A percentile compares a stretch with the other conserved stretches of the same genome.
These are phyloP conservation scores for Paecilomyces variotii DNA, from an alignment of 2,329 filamentous ascomycete genomes.

Conservation along the genomic window DNA sequence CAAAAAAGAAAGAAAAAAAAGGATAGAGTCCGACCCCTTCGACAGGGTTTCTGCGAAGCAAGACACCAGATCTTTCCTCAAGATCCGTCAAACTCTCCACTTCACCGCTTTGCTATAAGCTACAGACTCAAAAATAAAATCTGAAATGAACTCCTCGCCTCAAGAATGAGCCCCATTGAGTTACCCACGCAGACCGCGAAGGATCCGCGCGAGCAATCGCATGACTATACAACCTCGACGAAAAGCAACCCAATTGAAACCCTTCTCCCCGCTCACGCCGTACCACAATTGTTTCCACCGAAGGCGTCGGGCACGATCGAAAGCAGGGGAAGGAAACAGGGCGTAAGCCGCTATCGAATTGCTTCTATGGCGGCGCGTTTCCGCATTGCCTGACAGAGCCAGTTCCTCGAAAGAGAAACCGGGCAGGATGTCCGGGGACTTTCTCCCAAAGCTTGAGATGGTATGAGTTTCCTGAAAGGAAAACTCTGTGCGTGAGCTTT, in stretches of 20 bases:
- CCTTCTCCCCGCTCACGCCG: conserved; percentile 27
- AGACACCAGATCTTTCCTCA: conserved; percentile 15
- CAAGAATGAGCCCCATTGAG: conserved; percentile 99
- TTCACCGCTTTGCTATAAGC: conserved; percentile 47
- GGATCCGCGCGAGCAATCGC: conserved; percentile 67
- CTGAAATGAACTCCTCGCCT: conserved; percentile 69
- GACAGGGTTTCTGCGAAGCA: conserved; percentile 53
- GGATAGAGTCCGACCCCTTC: conserved; percentile 55
- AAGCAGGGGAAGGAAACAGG: conserved; percentile 37
- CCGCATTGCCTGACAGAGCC: conserved; percentile 56
- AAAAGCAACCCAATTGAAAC: conserved; percentile 55
- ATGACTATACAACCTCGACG: conserved; percentile 96
- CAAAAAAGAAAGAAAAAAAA: conserved; percentile 16
- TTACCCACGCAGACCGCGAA: conserved; percentile 55
- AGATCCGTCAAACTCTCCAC: background rate
- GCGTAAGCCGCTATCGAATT: conserved; percentile 73
- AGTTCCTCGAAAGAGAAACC: conserved; percentile 24
- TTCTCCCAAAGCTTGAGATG: conserved; percentile 88
- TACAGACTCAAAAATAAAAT: conserved; percentile 43
- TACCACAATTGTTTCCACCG: conserved; percentile 30
- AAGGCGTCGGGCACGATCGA: conserved; percentile 47
- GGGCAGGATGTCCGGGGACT: conserved; percentile 91
- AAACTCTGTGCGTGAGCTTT: conserved; percentile 88
- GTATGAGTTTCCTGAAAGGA: conserved; percentile 28
- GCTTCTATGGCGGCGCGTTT: conserved; percentile 99